Base-by-base conservation (phyloP, 768 basidiomycete species). In the Mycena capillaripes region DNA sequence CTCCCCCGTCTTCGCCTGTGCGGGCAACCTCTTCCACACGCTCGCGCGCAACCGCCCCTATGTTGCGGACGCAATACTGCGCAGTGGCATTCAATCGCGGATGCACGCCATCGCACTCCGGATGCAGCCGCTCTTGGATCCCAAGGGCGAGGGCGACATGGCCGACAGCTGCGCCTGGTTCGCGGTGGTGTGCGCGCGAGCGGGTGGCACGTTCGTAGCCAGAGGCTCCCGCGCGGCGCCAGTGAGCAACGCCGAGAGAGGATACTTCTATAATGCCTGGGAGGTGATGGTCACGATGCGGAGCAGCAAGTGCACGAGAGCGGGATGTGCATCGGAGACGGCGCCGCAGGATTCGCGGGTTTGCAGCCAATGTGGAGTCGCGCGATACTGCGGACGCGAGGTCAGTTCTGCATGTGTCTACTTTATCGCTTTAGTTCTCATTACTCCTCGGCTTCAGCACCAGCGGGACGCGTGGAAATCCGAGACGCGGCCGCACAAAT, bases 301-400 rank as follows among this genome's bases (percentile, higher is more conserved):
- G 7, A 62, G 38, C 32, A 14, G 5, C 14, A 44, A 48, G 30
- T 70, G 68, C 60, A 25, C 60, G 10, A 2, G 12, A 1, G 23
- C 8, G 0, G 29, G 40, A 1, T 63, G 68, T 32, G 9, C 1
- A 9, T 42, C 17, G 9, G 14, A 9, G 2, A 29, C 27, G n/a
- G n/a, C n/a, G n/a, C n/a, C n/a, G n/a, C n/a, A n/a, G 12, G 50
- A 5, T 25, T 40, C 60, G 23, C 36, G 34, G 4, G 29, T 62
- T 10, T 70, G 68, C 36, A 25, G 21, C 7, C 11, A 2, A 16
- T 70, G 68, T 32, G 40, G 32, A 3, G 60, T 63, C 5, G 68
- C 68, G 40, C 27, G 60, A 17, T 70, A 70, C 25, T 70, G 68
- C 52, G 36, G 53, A 2, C 1, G 2, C 4, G 60, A 44, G 32